Percentiles rank a stretch among this genome's conserved stretches.
These are phyloP conservation scores for Tillandsia leiboldiana DNA, from an alignment of 176 grass and related monocot species.

Conservation along the genomic window DNA sequence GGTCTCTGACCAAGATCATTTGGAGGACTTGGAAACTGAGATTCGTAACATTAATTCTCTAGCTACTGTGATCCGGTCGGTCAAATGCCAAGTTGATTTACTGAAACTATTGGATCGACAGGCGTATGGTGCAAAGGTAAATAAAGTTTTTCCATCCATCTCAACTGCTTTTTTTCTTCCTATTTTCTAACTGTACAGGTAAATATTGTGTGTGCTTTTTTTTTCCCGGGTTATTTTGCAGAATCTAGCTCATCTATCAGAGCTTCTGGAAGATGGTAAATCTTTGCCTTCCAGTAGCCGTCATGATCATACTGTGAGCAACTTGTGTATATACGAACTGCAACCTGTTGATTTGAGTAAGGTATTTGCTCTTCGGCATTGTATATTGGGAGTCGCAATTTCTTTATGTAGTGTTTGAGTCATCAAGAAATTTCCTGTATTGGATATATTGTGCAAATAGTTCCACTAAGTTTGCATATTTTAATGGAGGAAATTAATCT, in stretches of 20 bases:
- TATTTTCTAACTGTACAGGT: neutral
- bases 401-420: neutral
- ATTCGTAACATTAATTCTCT: slow-evolving; percentile 68
- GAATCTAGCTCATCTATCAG: slow-evolving; percentile 61
- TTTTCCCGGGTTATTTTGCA: slow-evolving; percentile 4
- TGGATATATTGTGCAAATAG: neutral
- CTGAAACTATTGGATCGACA: slow-evolving; percentile 67
- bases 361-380: slow-evolving; percentile 33
- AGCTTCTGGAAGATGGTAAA: slow-evolving; percentile 73
- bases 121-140: slow-evolving; percentile 71
- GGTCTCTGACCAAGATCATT: slow-evolving; percentile 30
- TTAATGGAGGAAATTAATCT: no score
- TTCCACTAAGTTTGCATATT: no score
- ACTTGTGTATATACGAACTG: slow-evolving; percentile 59
- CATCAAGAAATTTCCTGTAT: neutral
- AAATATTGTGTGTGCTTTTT: slow-evolving; percentile 6
- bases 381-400: neutral
- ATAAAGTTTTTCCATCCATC: slow-evolving; percentile 20
- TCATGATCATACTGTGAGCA: slow-evolving; percentile 63
- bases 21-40: slow-evolving; percentile 70
- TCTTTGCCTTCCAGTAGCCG: slow-evolving; percentile 31
- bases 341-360: slow-evolving; percentile 59
- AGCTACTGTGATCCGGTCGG: slow-evolving; percentile 57
- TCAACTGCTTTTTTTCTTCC: slow-evolving; percentile 7
- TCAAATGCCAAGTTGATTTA: slow-evolving; percentile 80